Conservation (phyloP, 257 asterid genomes). For the Marsdenia floribunda region DNA sequence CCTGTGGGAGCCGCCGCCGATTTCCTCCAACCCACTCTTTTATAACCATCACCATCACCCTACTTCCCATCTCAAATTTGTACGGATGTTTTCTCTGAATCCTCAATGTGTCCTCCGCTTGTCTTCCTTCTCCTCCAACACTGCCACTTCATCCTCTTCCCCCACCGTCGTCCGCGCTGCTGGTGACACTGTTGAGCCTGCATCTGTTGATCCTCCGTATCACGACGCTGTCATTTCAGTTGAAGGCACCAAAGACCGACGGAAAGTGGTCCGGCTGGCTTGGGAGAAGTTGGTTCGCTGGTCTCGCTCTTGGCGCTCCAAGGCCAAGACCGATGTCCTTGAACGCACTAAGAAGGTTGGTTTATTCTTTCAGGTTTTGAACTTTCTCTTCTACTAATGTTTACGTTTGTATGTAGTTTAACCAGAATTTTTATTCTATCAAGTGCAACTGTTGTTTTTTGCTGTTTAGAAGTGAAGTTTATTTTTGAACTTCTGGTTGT, state of each 20-base stretch:
- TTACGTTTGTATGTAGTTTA: not conserved
- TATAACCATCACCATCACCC: not conserved
- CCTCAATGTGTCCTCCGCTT: not conserved
- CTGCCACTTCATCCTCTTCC: not conserved
- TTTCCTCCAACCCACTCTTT: not conserved
- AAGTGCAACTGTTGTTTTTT: not conserved
- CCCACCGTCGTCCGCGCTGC: constrained; percentile 14
- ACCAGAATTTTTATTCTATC: not conserved
- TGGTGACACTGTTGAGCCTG: constrained; percentile 28
- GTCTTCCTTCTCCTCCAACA: constrained; percentile 16
- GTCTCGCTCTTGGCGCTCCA: constrained; percentile 87
- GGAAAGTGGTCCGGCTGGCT: constrained; percentile 70
- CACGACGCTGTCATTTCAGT: constrained; percentile 19
- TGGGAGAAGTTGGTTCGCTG: constrained; percentile 95
- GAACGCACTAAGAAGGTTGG: constrained; percentile 80
- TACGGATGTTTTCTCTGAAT: constrained; percentile 11
- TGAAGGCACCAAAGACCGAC: constrained; percentile 51
- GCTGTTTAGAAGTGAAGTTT: no score
- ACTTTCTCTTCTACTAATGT: not conserved
- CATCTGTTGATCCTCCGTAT: constrained; percentile 9
- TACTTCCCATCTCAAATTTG: not conserved
- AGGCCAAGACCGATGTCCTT: constrained; percentile 77
- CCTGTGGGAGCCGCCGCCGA: constrained; percentile 35
- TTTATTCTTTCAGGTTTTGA: not conserved
- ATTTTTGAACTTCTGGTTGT: not conserved